These are phyloP conservation scores for Penicillium sp. DNA, from an alignment of 2,329 filamentous ascomycete genomes.

Conservation along the genomic window DNA sequence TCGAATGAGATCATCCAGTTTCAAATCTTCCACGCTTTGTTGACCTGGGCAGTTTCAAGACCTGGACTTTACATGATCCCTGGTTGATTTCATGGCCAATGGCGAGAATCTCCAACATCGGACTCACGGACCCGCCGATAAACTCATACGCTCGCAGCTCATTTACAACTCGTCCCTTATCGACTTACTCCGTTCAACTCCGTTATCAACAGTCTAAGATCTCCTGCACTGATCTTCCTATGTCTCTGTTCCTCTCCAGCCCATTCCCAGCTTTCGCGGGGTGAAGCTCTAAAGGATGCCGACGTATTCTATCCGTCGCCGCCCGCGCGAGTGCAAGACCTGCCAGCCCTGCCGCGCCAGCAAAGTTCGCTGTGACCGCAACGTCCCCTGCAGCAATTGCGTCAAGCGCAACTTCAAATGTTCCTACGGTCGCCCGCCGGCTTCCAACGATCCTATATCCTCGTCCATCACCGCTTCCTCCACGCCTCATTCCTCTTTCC, in stretches of 20 bases:
- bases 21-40: background rate
- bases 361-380: slow-evolving; percentile 48
- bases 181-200: background rate
- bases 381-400: slow-evolving; percentile 40
- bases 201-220: background rate
- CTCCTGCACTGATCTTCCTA: background rate
- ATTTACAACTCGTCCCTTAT: background rate
- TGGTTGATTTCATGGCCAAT: background rate
- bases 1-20: slow-evolving; percentile 21
- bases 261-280: slow-evolving; percentile 12
- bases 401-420: slow-evolving; percentile 41
- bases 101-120: background rate
- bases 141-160: background rate
- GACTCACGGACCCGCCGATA: background rate
- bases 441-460: slow-evolving; percentile 14
- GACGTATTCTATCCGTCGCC: slow-evolving; percentile 35
- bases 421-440: slow-evolving; percentile 32
- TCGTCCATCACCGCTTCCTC: slow-evolving; percentile 10
- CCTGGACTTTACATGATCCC: background rate
- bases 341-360: slow-evolving; percentile 48
- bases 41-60: background rate
- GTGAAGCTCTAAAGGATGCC: slow-evolving; percentile 23
- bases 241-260: background rate
- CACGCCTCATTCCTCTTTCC: slow-evolving; percentile 15
- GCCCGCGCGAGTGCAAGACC: slow-evolving; percentile 43